These are phyloP conservation scores for Chamaecrista fasciculata DNA, from an alignment of 306 rosid genomes.

Conservation along the genomic window DNA sequence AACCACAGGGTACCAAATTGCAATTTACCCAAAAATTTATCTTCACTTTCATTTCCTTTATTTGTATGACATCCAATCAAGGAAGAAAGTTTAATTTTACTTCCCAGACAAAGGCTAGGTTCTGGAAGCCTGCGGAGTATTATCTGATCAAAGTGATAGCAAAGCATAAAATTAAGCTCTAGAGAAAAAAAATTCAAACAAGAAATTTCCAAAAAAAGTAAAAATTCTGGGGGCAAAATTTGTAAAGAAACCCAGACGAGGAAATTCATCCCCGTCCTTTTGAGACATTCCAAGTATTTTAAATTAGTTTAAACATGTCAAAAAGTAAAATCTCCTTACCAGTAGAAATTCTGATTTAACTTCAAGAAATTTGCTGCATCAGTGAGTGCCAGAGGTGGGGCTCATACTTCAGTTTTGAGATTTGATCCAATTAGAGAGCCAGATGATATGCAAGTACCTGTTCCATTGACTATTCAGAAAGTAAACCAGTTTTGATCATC, in stretches of 20 bases:
- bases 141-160: background rate
- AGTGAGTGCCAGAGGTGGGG: background rate
- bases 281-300: background rate
- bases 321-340: background rate
- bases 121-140: too few relatives aligned
- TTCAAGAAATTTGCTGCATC: background rate
- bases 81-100: too few relatives aligned
- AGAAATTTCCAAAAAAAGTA: background rate
- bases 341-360: background rate
- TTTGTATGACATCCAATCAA: too few relatives aligned
- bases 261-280: background rate
- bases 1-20: too few relatives aligned
- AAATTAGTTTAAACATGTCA: background rate
- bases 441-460: background rate
- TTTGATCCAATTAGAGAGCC: background rate
- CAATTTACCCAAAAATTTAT: background rate
- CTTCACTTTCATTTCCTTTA: background rate
- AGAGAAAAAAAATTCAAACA: background rate
- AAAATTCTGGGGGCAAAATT: too few relatives aligned
- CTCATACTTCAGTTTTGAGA: background rate
- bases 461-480: constrained; percentile 29
- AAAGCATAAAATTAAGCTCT: background rate
- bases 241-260: background rate
- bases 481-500: constrained; percentile 48
- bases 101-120: too few relatives aligned